Evolutionary conservation across 345 rosid genomes (phyloP).

Genomic region (Citrus sinensis): DNA sequence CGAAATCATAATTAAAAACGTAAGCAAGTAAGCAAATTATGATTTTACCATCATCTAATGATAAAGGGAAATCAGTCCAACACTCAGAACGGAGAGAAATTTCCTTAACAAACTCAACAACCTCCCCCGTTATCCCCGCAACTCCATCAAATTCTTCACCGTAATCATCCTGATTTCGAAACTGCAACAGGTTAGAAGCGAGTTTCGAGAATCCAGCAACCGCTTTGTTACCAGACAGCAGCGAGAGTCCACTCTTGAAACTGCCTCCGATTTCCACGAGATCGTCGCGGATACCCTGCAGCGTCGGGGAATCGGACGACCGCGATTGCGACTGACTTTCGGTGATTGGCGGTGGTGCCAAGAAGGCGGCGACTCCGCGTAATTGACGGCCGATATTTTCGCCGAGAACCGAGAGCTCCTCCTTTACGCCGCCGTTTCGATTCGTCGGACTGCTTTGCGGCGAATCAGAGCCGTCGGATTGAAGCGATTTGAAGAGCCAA

Average conservation of each 20-base stretch:
- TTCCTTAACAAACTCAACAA: constrained; percentile 48
- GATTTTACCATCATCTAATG: constrained; percentile 41
- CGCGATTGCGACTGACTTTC: background rate
- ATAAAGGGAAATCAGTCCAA: constrained; percentile 68
- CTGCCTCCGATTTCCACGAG: constrained; percentile 69
- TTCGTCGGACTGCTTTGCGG: constrained; percentile 14
- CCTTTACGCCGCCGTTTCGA: constrained; percentile 25
- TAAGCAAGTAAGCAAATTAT: background rate
- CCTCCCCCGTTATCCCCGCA: constrained; percentile 53
- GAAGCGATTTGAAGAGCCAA: constrained; percentile 54
- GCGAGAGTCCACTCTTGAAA: constrained; percentile 47
- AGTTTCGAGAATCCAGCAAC: constrained; percentile 46
- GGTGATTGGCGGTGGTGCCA: constrained; percentile 47
- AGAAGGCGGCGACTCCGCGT: constrained; percentile 60
- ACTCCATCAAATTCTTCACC: constrained; percentile 27
- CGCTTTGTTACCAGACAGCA: constrained; percentile 38
- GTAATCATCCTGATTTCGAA: constrained; percentile 22
- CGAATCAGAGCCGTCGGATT: constrained; percentile 27
- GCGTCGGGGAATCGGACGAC: constrained; percentile 21
- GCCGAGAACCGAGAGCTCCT: constrained; percentile 38
- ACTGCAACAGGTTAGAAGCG: constrained; percentile 46
- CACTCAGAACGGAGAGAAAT: constrained; percentile 50
- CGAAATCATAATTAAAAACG: background rate
- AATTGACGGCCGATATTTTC: constrained; percentile 50
- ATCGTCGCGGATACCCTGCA: constrained; percentile 61